Evolutionary conservation across 1,284 basidiomycete species (phyloP).

Genomic region (Sanghuangporus baumii): DNA sequence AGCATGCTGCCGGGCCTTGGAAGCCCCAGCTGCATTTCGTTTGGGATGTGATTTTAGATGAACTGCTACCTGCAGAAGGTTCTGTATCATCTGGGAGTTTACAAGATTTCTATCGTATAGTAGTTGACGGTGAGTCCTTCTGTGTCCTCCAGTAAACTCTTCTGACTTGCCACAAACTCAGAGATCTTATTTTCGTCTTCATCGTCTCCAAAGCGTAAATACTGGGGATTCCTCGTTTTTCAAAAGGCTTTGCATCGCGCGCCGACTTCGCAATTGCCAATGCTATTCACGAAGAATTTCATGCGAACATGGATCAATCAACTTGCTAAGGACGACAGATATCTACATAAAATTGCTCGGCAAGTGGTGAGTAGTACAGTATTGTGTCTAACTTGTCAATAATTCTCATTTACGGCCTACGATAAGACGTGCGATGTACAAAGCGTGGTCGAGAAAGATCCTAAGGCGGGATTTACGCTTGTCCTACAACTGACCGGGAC

Average conservation of each 20-base stretch:
- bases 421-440: slow-evolving; percentile 70
- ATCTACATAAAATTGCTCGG: slow-evolving; percentile 83
- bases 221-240: slow-evolving; percentile 94
- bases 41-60: slow-evolving; percentile 82
- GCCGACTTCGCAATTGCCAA: slow-evolving; percentile 62
- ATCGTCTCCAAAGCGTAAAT: slow-evolving; percentile 86
- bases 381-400: background rate
- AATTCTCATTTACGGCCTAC: background rate
- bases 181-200: slow-evolving; percentile 85
- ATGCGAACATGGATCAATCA: slow-evolving; percentile 98
- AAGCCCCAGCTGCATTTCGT: slow-evolving; percentile 91
- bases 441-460: slow-evolving; percentile 68
- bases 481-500: slow-evolving; percentile 85
- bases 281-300: slow-evolving; percentile 92
- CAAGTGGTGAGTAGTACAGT: slow-evolving; percentile 54
- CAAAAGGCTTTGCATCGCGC: slow-evolving; percentile 74
- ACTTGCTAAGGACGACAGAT: slow-evolving; percentile 80
- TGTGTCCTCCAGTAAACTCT: background rate
- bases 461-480: slow-evolving; percentile 78
- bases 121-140: slow-evolving; percentile 73
- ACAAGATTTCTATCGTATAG: slow-evolving; percentile 85
- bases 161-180: slow-evolving; percentile 26
- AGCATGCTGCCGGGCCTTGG: slow-evolving; percentile 62
- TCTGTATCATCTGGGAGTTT: slow-evolving; percentile 54
- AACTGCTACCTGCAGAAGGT: slow-evolving; percentile 52